These are phyloP conservation scores for Moesziomyces sp. DNA, from an alignment of 1,284 basidiomycete genomes.

Conservation along the genomic window DNA sequence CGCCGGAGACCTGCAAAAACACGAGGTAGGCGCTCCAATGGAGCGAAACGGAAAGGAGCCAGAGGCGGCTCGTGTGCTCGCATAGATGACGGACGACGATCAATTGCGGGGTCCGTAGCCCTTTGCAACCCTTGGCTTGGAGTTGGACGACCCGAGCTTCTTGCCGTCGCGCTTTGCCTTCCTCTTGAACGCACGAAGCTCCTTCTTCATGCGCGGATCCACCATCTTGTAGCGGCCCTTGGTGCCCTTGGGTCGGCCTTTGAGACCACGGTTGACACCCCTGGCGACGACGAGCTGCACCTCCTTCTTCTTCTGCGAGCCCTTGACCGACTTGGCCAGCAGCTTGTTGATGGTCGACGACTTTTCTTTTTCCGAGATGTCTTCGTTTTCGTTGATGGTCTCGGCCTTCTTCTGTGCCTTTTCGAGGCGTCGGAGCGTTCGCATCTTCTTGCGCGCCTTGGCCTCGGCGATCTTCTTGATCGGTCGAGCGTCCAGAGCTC, in stretches of 20 bases:
- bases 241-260: slow-evolving; percentile 94
- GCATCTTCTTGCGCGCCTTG: slow-evolving; percentile 95
- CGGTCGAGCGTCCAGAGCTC: slow-evolving; percentile 92
- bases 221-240: slow-evolving; percentile 75
- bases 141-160: slow-evolving; percentile 56
- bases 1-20: too few species aligned
- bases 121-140: slow-evolving; percentile 50
- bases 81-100: neutral
- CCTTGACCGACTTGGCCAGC: slow-evolving; percentile 76
- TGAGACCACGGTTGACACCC: slow-evolving; percentile 86
- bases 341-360: slow-evolving; percentile 91
- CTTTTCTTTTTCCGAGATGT: slow-evolving; percentile 84
- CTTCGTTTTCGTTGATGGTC: slow-evolving; percentile 86
- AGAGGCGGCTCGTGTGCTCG: neutral
- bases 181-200: slow-evolving; percentile 63
- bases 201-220: slow-evolving; percentile 66
- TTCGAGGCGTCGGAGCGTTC: slow-evolving; percentile 84
- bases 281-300: slow-evolving; percentile 91
- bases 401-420: slow-evolving; percentile 97
- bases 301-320: slow-evolving; percentile 76
- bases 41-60: too few species aligned
- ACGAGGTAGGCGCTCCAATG: too few species aligned
- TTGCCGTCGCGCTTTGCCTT: slow-evolving; percentile 63
- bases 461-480: slow-evolving; percentile 99
- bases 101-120: slow-evolving; percentile 53